These are phyloP conservation scores for Cryphonectria carpinicola DNA, from an alignment of 2,329 filamentous ascomycete species.

Conservation along the genomic window DNA sequence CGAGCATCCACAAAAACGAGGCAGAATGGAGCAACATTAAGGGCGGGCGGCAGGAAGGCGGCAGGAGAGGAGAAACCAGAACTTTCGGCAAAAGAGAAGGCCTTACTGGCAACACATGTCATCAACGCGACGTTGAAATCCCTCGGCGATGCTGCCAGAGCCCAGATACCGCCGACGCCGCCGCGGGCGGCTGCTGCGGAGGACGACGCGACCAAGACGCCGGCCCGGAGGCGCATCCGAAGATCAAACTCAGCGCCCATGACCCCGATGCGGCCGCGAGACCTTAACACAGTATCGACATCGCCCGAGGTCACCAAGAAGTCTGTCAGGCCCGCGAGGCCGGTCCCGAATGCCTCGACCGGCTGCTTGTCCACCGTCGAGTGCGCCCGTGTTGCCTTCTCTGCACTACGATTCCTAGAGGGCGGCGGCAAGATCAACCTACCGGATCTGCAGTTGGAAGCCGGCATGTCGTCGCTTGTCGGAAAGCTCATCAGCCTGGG, in stretches of 20 bases:
- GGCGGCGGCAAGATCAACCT: constrained; percentile 56
- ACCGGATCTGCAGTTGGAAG: constrained; percentile 71
- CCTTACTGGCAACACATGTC: constrained; percentile 71
- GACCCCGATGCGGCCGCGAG: constrained; percentile 64
- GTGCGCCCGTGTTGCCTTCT: constrained; percentile 70
- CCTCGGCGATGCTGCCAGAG: constrained; percentile 68
- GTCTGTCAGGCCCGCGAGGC: constrained; percentile 33
- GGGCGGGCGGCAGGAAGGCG: constrained; percentile 35
- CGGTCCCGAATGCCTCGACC: constrained; percentile 39
- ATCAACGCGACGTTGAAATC: constrained; percentile 73
- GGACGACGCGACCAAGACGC: constrained; percentile 44
- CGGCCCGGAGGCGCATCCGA: constrained; percentile 48
- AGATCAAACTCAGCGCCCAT: constrained; percentile 62
- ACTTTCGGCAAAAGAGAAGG: constrained; percentile 63
- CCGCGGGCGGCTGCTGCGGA: constrained; percentile 41
- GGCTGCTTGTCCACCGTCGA: constrained; percentile 65
- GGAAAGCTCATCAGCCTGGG: constrained; percentile 68
- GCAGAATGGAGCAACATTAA: constrained; percentile 36
- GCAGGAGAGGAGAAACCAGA: constrained; percentile 43
- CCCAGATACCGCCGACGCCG: constrained; percentile 37
- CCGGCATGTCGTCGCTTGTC: constrained; percentile 71
- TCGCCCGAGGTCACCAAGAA: constrained; percentile 49
- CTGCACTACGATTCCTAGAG: constrained; percentile 63
- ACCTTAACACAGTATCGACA: constrained; percentile 63
- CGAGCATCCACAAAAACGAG: constrained; percentile 32